Conservation (phyloP, 1,284 basidiomycete species). For the Sanghuangporus weigelae region DNA sequence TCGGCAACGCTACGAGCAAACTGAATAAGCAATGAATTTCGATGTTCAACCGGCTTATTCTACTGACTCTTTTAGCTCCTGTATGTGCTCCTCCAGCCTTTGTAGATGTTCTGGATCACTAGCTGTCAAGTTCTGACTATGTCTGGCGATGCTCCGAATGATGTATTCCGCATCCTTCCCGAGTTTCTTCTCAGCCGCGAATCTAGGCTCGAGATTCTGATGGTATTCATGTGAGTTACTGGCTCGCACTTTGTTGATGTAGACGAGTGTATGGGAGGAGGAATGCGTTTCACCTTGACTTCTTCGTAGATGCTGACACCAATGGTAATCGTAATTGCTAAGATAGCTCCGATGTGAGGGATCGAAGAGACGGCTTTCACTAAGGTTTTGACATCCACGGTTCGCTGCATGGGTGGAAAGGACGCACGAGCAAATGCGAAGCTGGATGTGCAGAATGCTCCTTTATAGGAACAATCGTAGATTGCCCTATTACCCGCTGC, state of each 20-base stretch:
- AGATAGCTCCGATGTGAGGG: background rate
- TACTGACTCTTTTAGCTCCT: background rate
- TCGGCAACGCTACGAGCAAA: background rate
- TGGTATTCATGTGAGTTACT: background rate
- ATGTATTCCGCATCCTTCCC: background rate
- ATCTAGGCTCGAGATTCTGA: conserved; percentile 1
- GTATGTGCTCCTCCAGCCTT: background rate
- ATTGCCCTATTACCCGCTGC: too few relatives aligned
- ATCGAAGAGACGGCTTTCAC: background rate
- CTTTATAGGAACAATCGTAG: too few relatives aligned
- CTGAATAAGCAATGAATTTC: background rate
- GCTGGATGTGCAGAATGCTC: too few relatives aligned
- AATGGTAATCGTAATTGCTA: background rate
- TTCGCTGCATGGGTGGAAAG: background rate
- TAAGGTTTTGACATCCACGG: background rate
- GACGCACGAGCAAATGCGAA: background rate
- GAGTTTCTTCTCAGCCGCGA: conserved; percentile 3
- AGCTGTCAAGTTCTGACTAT: background rate
- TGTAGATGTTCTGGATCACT: background rate
- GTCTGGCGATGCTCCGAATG: background rate
- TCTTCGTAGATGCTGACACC: background rate
- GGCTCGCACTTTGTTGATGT: background rate
- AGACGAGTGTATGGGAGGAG: background rate
- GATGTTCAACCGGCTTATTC: background rate
- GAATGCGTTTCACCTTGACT: background rate